Percentiles rank a stretch among this genome's conserved stretches.
phyloP scores from a whole-genome alignment of 805 yeast species.

The Starmerella sp. region DNA sequence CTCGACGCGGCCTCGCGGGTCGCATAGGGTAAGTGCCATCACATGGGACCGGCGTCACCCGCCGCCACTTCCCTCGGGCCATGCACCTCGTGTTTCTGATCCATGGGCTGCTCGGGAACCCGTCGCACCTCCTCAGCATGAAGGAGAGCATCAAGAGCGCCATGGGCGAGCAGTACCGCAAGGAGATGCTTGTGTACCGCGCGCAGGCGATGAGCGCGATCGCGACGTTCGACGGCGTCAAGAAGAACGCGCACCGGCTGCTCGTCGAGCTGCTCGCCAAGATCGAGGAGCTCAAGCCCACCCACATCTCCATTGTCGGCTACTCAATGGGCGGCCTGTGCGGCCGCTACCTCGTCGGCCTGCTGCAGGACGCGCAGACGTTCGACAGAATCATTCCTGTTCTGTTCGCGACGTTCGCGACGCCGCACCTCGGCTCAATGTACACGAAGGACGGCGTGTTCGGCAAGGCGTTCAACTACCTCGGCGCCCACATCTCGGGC shows the following conservation, averaged over 20 bases:
- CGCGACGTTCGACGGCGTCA: slow-evolving; percentile 75
- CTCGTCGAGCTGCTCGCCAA: slow-evolving; percentile 46
- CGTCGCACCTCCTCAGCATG: slow-evolving; percentile 43
- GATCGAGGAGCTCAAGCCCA: slow-evolving; percentile 35
- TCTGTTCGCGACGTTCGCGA: slow-evolving; percentile 55
- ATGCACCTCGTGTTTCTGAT: slow-evolving; percentile 22
- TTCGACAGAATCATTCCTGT: slow-evolving; percentile 52
- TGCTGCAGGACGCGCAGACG: slow-evolving; percentile 40
- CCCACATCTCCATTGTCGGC: slow-evolving; percentile 63
- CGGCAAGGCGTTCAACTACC: slow-evolving; percentile 35
- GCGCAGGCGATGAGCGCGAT: slow-evolving; percentile 57
- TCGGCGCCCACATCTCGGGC: slow-evolving; percentile 50
- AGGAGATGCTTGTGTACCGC: slow-evolving; percentile 28
- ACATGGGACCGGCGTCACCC: too few species aligned
- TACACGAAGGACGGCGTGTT: slow-evolving; percentile 34
- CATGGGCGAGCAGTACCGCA: slow-evolving; percentile 30
- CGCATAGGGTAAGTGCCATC: background rate
- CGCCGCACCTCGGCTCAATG: slow-evolving; percentile 53
- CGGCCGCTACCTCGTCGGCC: slow-evolving; percentile 66
- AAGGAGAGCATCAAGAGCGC: slow-evolving; percentile 34
- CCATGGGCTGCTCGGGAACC: slow-evolving; percentile 49
- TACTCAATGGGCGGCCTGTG: slow-evolving; percentile 86
- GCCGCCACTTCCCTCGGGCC: background rate
- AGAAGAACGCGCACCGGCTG: slow-evolving; percentile 50
- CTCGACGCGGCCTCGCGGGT: background rate